Evolutionary conservation across 345 rosid species (phyloP).

Genomic region (Gossypium bickii): DNA sequence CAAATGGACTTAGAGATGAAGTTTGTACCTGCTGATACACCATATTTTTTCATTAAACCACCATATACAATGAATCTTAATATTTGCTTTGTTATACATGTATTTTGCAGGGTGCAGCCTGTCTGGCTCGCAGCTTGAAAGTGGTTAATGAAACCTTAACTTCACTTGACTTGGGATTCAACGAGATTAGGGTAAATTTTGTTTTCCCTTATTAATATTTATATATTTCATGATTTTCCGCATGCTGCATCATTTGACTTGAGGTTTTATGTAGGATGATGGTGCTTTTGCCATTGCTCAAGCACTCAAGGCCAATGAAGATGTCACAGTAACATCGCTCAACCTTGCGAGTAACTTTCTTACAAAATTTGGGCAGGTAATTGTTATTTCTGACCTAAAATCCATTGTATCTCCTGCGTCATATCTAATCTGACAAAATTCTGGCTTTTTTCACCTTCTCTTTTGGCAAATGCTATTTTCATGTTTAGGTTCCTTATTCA

Average conservation of each 20-base stretch:
- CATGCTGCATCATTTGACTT: slow-evolving; percentile 14
- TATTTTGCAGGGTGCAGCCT: slow-evolving; percentile 72
- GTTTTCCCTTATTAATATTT: background rate
- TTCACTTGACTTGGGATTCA: slow-evolving; percentile 83
- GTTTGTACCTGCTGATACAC: slow-evolving; percentile 34
- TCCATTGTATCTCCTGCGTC: background rate
- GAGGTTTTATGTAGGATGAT: slow-evolving; percentile 56
- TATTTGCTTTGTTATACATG: background rate
- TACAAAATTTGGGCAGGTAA: slow-evolving; percentile 95
- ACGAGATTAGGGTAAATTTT: slow-evolving; percentile 70
- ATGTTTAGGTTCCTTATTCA: background rate
- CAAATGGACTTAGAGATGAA: slow-evolving; percentile 91
- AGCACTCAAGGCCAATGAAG: slow-evolving; percentile 90
- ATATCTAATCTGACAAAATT: background rate
- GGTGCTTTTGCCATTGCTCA: slow-evolving; percentile 96
- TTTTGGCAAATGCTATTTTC: background rate
- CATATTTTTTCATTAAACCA: background rate
- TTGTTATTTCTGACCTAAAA: background rate
- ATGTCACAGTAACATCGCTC: slow-evolving; percentile 68
- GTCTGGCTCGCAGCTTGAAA: slow-evolving; percentile 85
- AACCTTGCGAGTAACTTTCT: slow-evolving; percentile 86
- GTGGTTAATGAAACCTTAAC: slow-evolving; percentile 93
- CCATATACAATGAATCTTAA: background rate
- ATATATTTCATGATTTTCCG: background rate
- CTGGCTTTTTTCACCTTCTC: background rate